A percentile compares a stretch with the other conserved stretches of the same genome.
Conservation (phyloP, 75 land plant species). For the Pinus albicaulis region DNA sequence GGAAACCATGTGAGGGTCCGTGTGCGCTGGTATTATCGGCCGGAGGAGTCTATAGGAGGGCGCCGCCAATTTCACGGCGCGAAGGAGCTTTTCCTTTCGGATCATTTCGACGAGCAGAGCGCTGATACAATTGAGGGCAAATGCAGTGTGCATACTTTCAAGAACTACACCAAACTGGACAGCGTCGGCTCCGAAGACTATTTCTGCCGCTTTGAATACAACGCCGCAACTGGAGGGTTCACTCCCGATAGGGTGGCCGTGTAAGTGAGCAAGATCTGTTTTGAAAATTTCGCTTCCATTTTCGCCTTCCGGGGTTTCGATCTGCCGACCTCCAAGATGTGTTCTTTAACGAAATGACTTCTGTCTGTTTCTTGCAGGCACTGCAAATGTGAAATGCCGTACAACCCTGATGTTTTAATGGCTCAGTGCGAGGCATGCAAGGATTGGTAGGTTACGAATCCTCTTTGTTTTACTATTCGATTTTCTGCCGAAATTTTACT, state of each 20-base stretch:
- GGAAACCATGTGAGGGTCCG: conserved; percentile 14
- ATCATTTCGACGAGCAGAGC: conserved; percentile 31
- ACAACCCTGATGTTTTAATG: conserved; percentile 42
- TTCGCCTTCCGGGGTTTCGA: neutral
- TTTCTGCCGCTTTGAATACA: conserved; percentile 42
- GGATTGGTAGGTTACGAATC: conserved; percentile 22
- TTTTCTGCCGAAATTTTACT: neutral
- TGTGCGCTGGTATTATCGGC: conserved; percentile 38
- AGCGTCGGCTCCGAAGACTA: conserved; percentile 33
- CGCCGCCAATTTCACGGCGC: conserved; percentile 32
- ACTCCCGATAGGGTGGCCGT: conserved; percentile 35
- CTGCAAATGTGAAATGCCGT: conserved; percentile 33
- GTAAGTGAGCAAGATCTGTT: conserved; percentile 11
- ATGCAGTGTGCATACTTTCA: conserved; percentile 35
- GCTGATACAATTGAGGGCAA: conserved; percentile 41
- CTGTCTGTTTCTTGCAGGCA: conserved; percentile 12
- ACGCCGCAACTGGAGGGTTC: conserved; percentile 34
- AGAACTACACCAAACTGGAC: conserved; percentile 28
- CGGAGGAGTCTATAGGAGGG: conserved; percentile 35
- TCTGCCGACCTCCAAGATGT: neutral
- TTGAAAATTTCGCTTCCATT: neutral
- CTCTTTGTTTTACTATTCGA: neutral
- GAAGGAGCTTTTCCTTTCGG: conserved; percentile 35
- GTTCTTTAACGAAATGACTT: neutral
- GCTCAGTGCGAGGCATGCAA: conserved; percentile 39